phyloP scores from a whole-genome alignment of 345 rosid genomes.

The Hibiscus trionum region DNA sequence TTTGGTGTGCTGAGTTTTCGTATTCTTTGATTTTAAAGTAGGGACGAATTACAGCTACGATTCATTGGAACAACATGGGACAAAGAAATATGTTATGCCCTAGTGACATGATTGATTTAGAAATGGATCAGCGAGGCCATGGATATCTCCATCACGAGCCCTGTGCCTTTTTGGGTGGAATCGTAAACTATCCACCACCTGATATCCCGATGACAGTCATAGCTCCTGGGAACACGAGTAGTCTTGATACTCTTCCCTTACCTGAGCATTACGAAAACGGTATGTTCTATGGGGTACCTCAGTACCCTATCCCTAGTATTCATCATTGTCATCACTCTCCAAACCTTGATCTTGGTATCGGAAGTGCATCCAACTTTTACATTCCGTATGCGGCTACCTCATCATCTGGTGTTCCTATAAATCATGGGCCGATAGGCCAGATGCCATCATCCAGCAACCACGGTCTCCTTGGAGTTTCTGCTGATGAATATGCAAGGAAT shows the following conservation, averaged over 20 bases:
- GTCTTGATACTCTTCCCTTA: conserved; percentile 36
- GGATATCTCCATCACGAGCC: conserved; percentile 39
- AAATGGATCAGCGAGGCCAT: conserved; percentile 46
- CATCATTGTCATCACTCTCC: conserved; percentile 42
- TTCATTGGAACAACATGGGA: conserved; percentile 36
- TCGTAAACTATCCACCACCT: conserved; percentile 39
- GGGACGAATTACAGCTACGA: background rate
- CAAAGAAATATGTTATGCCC: conserved; percentile 39
- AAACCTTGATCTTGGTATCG: conserved; percentile 38
- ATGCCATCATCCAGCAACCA: conserved; percentile 37
- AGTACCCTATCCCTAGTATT: conserved; percentile 39
- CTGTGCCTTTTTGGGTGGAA: conserved; percentile 37
- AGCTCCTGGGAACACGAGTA: conserved; percentile 31
- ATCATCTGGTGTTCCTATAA: conserved; percentile 29
- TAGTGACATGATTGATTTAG: conserved; percentile 39
- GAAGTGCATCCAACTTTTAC: conserved; percentile 40
- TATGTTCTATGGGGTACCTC: conserved; percentile 40
- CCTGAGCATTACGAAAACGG: conserved; percentile 41
- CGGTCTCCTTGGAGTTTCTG: conserved; percentile 38
- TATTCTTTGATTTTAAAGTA: background rate
- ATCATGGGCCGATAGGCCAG: conserved; percentile 39
- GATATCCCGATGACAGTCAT: conserved; percentile 35
- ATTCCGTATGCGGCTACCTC: conserved; percentile 28
- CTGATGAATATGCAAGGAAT: conserved; percentile 47
- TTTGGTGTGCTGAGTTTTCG: background rate